Percentiles rank a stretch among this genome's conserved stretches.
These are phyloP conservation scores for Gomphus bonarii DNA, from an alignment of 1,284 basidiomycete genomes.

Conservation along the genomic window DNA sequence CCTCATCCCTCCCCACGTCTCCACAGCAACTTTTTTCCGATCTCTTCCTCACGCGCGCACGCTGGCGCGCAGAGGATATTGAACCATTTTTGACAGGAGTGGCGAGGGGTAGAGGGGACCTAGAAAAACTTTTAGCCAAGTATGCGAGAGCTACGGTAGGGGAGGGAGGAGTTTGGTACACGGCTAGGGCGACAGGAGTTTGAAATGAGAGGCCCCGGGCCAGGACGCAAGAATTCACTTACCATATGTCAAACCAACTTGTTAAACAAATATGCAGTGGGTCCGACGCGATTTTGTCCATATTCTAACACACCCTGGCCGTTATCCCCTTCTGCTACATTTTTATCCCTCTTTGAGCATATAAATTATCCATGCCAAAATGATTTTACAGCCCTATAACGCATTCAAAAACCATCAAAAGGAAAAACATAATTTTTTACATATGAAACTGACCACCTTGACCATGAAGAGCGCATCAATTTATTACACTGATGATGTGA, in stretches of 20 bases:
- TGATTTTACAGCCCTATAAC: too few species aligned
- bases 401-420: too few species aligned
- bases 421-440: too few species aligned
- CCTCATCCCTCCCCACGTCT: constrained; percentile 38
- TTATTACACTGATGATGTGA: too few species aligned
- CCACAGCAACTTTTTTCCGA: constrained; percentile 75
- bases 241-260: neutral
- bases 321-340: constrained; percentile 43
- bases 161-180: constrained; percentile 57
- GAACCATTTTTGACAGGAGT: constrained; percentile 73
- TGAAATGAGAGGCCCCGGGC: neutral
- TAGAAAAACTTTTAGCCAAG: constrained; percentile 79
- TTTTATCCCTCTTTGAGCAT: constrained; percentile 40
- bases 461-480: too few species aligned
- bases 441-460: too few species aligned
- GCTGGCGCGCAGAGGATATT: constrained; percentile 77
- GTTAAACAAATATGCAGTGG: constrained; percentile 34
- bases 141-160: constrained; percentile 70
- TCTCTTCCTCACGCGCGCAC: constrained; percentile 66
- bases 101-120: constrained; percentile 71
- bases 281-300: constrained; percentile 61
- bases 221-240: too few species aligned
- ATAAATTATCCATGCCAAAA: constrained; percentile 20
- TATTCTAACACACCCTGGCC: constrained; percentile 69
- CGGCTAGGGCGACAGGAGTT: constrained; percentile 35